Evolutionary conservation across 441 rosid genomes (phyloP), one percentile per base, ranked within the genome.

Genomic region (Eutrema salsugineum): DNA sequence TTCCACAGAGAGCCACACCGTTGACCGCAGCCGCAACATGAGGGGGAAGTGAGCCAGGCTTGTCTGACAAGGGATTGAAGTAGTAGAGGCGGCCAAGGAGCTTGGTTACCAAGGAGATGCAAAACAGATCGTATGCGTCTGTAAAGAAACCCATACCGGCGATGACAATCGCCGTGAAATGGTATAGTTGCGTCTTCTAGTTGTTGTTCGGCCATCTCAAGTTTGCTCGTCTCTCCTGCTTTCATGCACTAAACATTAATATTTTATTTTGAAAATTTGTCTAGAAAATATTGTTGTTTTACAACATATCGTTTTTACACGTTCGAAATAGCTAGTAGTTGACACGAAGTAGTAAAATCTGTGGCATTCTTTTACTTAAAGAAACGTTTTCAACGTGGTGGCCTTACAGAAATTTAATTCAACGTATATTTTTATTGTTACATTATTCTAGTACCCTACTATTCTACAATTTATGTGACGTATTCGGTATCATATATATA

Each of bases 141-240:
- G 97, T 91, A 73, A 88, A 87, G 63, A 91, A 91, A 1, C 92
- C 94, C 92, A 86, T 91, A 10, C 94, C 94, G 3, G 94, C 92
- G 14, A 88, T 91, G 11, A 88, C 77, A 8, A 88, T 86, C 6
- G 94, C 88, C 0, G 83, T 87, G 48, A 87, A 12, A 68, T 91
- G 97, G 77, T 85, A 88, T 84, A 77, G 82, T 64, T 87, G 96
- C 0, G 88, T 84, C 0, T 73, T 78, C 82, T 50, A 86, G 22
- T 6, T 76, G 74, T 2, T 76, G 64, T 0, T 63, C 64, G 0
- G 76, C 78, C 73, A 67, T 74, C n/a, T 19, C 2, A 1, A 8
- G 11, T 10, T 55, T 7, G 1, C 15, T 22, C 38, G 24, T 30
- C 20, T 22, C 77, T 57, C 61, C 73, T 74, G 60, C 4, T 32